phyloP scores from a whole-genome alignment of 371 early-diverging fungal species.

The Rhizopus sp. region DNA sequence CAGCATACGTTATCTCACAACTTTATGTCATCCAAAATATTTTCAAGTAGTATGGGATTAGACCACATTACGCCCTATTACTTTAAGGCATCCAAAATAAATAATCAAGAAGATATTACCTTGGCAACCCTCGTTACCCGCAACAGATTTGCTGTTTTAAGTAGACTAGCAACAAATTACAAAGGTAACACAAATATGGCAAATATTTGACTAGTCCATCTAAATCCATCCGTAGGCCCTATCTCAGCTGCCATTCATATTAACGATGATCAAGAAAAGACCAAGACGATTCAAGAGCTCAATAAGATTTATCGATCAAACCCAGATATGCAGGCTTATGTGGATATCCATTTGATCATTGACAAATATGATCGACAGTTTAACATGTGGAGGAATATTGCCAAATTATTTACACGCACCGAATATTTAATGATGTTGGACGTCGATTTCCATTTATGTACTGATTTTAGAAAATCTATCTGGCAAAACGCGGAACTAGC shows the following conservation, averaged over 20 bases:
- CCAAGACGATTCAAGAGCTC: conserved; percentile 43
- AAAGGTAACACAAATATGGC: conserved; percentile 31
- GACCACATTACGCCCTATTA: conserved; percentile 62
- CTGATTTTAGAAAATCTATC: conserved; percentile 54
- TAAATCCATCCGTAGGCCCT: conserved; percentile 39
- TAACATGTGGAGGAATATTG: conserved; percentile 70
- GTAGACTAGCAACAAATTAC: conserved; percentile 53
- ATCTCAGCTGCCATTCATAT: conserved; percentile 60
- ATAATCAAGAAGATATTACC: conserved; percentile 53
- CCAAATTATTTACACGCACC: conserved; percentile 61
- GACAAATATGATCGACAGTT: conserved; percentile 61
- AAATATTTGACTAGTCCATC: too few relatives aligned
- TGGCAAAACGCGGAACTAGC: conserved; percentile 42
- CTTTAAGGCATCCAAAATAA: conserved; percentile 40
- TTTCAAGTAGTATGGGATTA: conserved; percentile 53
- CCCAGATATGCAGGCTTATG: conserved; percentile 45
- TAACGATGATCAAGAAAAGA: conserved; percentile 12
- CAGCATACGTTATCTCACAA: conserved; percentile 34
- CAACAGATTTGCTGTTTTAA: conserved; percentile 45
- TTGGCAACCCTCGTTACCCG: conserved; percentile 55
- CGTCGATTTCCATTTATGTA: conserved; percentile 65
- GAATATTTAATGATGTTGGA: conserved; percentile 64
- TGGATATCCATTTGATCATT: conserved; percentile 56
- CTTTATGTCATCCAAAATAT: conserved; percentile 53
- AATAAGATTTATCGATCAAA: conserved; percentile 46